These are phyloP conservation scores for Calycina marina DNA, from an alignment of 2,329 filamentous ascomycete species.

Conservation along the genomic window DNA sequence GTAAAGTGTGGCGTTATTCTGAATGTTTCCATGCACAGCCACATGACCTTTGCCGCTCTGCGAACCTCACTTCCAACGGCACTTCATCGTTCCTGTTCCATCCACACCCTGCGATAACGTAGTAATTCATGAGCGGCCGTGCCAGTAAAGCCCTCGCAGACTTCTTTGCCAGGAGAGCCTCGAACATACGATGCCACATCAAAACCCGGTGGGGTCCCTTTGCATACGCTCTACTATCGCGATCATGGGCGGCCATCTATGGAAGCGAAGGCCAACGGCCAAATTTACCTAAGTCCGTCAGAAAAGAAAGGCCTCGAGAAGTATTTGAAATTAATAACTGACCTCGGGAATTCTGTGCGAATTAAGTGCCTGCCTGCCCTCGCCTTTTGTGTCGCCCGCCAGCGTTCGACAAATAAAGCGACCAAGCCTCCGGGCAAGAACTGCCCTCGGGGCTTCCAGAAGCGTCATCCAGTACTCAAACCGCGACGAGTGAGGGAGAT, in stretches of 20 bases:
- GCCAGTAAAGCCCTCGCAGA: too few species aligned
- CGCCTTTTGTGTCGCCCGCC: background rate
- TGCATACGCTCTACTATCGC: background rate
- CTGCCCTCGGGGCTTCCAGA: slow-evolving; percentile 8
- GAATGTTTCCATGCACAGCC: background rate
- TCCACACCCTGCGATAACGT: background rate
- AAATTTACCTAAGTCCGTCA: too few species aligned
- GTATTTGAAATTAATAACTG: slow-evolving; percentile 1
- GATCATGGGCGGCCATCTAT: background rate
- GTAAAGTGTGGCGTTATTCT: background rate
- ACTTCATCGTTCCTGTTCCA: background rate
- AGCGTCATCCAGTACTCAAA: slow-evolving; percentile 10
- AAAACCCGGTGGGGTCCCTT: background rate
- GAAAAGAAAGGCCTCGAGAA: background rate
- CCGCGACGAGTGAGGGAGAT: slow-evolving; percentile 7
- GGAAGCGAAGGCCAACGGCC: background rate
- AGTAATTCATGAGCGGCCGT: background rate
- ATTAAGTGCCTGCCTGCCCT: background rate
- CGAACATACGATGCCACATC: background rate
- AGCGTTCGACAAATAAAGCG: background rate
- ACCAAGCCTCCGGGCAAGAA: slow-evolving; percentile 7
- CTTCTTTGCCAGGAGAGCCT: background rate
- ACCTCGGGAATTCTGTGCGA: background rate
- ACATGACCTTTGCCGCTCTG: background rate
- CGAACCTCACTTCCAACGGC: background rate